Percentiles rank a stretch among this genome's conserved stretches.
Conservation (phyloP, 345 rosid species). For the Limnanthes douglasii region DNA sequence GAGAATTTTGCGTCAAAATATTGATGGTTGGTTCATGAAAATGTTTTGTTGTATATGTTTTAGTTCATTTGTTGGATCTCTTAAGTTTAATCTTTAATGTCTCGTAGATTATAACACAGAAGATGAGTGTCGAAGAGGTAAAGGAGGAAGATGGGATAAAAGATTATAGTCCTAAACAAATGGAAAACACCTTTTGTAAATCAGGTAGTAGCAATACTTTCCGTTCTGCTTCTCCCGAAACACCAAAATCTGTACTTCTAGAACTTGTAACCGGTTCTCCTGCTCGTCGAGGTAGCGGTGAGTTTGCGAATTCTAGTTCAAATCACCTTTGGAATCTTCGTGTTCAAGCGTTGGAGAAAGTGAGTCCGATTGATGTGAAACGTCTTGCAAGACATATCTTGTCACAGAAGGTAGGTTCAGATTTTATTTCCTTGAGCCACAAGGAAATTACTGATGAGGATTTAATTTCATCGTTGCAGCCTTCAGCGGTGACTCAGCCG, state of each 20-base stretch:
- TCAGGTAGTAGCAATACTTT: no score
- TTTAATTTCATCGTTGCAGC: constrained; percentile 7
- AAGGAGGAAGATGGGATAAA: no score
- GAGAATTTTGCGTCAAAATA: no score
- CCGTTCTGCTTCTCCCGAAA: no score
- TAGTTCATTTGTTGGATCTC: no score
- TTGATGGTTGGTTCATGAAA: no score
- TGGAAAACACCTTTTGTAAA: no score
- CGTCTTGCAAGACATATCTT: constrained; percentile 36
- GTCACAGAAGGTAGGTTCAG: constrained; percentile 20
- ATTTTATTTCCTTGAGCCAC: constrained; percentile 4
- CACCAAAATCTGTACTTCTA: constrained; percentile 27
- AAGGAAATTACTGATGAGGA: constrained; percentile 9
- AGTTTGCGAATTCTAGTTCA: constrained; percentile 20
- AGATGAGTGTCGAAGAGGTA: no score
- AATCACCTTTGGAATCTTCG: constrained; percentile 28
- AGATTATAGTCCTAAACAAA: no score
- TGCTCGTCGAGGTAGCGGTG: constrained; percentile 6
- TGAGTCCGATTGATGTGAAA: constrained; percentile 55
- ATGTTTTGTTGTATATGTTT: no score
- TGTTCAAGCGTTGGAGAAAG: constrained; percentile 56
- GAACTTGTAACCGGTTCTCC: constrained; percentile 15
- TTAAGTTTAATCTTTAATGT: no score
- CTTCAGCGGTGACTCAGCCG: not conserved
- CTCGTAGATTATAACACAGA: no score